Percentiles rank a stretch among this genome's conserved stretches.
phyloP scores from a whole-genome alignment of 1,139 yeast species.

The Nakaseomyces glabratus region DNA sequence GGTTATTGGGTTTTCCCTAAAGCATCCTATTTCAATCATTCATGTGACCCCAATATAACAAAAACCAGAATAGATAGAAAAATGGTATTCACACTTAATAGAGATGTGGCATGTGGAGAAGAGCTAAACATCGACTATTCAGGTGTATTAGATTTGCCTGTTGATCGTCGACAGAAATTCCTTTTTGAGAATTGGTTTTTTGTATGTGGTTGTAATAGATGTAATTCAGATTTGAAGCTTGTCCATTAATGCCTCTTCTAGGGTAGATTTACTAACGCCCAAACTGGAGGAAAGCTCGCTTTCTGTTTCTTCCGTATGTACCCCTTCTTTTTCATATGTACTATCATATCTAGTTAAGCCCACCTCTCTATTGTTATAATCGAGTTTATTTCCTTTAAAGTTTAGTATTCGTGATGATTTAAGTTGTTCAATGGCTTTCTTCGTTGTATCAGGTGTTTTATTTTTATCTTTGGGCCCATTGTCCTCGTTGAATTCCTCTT shows the following conservation, averaged over 20 bases:
- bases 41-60: conserved; percentile 45
- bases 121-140: conserved; percentile 61
- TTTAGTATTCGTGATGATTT: conserved; percentile 23
- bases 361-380: conserved; percentile 9
- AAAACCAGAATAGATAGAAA: conserved; percentile 32
- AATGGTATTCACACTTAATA: conserved; percentile 33
- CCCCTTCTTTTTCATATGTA: conserved; percentile 3
- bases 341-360: conserved; percentile 5
- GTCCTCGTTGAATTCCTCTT: background rate
- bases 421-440: conserved; percentile 17
- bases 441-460: conserved; percentile 10
- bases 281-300: conserved; percentile 25
- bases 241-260: conserved; percentile 38
- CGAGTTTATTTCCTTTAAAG: conserved; percentile 10
- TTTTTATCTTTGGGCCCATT: conserved; percentile 4
- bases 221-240: conserved; percentile 30
- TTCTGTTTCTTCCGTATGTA: conserved; percentile 7
- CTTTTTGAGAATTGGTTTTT: conserved; percentile 54
- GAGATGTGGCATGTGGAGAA: conserved; percentile 35
- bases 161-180: conserved; percentile 37
- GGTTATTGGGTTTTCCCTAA: conserved; percentile 61
- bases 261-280: conserved; percentile 38
- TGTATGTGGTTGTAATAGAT: conserved; percentile 45
- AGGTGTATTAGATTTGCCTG: conserved; percentile 39
- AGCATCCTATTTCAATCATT: conserved; percentile 65